These are phyloP conservation scores for Rhodocollybia butyracea DNA, from an alignment of 768 basidiomycete genomes.

Conservation along the genomic window DNA sequence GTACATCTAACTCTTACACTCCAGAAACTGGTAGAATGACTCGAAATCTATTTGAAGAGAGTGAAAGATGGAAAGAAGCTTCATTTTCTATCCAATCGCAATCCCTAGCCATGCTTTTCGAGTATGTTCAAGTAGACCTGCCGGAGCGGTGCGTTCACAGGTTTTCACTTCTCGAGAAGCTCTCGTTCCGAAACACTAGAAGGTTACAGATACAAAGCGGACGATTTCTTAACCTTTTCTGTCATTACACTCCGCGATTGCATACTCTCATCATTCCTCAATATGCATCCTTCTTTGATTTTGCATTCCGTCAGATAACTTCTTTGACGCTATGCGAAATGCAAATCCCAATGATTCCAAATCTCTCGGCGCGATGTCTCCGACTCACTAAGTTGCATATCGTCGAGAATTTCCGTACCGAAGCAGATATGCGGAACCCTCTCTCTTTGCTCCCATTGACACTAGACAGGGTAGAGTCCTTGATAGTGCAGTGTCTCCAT, in stretches of 20 bases:
- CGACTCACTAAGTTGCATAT: not conserved
- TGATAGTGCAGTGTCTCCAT: not conserved
- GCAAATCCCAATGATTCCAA: not conserved
- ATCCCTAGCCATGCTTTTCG: too few relatives aligned
- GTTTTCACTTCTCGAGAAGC: not conserved
- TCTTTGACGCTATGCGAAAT: not conserved
- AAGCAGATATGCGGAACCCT: not conserved
- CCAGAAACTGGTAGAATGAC: not conserved
- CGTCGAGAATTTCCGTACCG: not conserved
- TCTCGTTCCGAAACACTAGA: not conserved
- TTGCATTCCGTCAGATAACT: not conserved
- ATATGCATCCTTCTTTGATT: not conserved
- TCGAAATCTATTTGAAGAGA: not conserved
- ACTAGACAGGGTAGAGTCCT: not conserved
- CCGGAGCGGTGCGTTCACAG: not conserved
- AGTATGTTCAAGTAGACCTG: not conserved
- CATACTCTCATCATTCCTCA: not conserved
- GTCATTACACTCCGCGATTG: not conserved
- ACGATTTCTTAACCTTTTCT: not conserved
- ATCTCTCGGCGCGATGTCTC: not conserved
- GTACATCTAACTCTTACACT: not conserved
- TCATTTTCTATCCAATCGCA: not conserved
- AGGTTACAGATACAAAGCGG: not conserved
- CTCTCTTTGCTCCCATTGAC: not conserved
- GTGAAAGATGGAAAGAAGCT: not conserved